These are phyloP conservation scores for Claviceps cyperi DNA, from an alignment of 2,329 filamentous ascomycete genomes.

Conservation along the genomic window DNA sequence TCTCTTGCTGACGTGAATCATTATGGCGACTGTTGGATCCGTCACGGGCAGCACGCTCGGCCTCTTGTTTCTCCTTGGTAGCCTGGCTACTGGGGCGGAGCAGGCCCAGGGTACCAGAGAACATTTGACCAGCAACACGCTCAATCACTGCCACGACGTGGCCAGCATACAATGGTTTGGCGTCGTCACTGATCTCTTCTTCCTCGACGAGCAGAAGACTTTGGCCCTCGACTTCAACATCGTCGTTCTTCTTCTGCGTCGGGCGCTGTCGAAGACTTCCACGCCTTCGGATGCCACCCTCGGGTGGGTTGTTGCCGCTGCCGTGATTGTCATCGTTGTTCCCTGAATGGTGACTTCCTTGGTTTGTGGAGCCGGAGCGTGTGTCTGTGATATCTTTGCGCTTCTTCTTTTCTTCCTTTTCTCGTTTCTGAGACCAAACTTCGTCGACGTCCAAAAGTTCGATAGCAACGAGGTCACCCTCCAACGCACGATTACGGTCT, in stretches of 20 bases:
- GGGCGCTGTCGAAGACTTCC: conserved; percentile 92
- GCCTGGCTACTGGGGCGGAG: conserved; percentile 94
- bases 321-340: conserved; percentile 49
- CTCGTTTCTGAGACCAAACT: conserved; percentile 95
- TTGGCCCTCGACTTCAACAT: conserved; percentile 96
- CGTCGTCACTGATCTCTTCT: conserved; percentile 96
- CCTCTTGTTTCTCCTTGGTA: conserved; percentile 98
- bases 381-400: conserved; percentile 96
- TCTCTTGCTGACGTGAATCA: conserved; percentile 72
- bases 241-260: conserved; percentile 99
- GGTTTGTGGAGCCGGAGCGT: conserved; percentile 60
- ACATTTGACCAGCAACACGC: conserved; percentile 96
- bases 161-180: conserved; percentile 92
- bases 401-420: conserved; percentile 99
- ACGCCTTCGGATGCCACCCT: conserved; percentile 79
- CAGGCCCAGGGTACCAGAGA: conserved; percentile 87
- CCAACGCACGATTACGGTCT: conserved; percentile 89
- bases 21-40: conserved; percentile 57
- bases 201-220: conserved; percentile 93
- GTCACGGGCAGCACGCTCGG: conserved; percentile 82
- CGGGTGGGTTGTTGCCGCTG: conserved; percentile 48
- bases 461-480: conserved; percentile 89
- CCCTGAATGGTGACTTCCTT: conserved; percentile 48
- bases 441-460: conserved; percentile 96
- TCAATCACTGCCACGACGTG: conserved; percentile 97